Conservation (phyloP, 352 stramenopile genomes). For the Thalassiosira mediterranea region DNA sequence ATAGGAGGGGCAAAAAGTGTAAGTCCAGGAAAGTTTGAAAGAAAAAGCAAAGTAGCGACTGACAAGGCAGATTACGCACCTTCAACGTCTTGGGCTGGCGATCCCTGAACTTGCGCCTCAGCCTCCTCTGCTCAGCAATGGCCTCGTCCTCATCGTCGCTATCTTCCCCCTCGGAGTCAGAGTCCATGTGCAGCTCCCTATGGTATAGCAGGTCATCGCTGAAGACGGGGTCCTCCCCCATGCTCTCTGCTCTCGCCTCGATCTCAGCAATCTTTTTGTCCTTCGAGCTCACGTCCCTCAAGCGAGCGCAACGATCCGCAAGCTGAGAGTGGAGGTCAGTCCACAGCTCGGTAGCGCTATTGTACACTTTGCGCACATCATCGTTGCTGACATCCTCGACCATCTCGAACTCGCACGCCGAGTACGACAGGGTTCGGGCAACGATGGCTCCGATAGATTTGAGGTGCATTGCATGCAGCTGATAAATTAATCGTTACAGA, state of each 20-base stretch:
- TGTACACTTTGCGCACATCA: slow-evolving; percentile 42
- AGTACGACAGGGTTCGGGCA: slow-evolving; percentile 74
- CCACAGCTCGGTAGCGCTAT: slow-evolving; percentile 45
- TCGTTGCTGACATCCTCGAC: slow-evolving; percentile 44
- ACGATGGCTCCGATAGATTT: slow-evolving; percentile 79
- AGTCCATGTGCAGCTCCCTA: slow-evolving; percentile 25
- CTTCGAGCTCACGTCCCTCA: slow-evolving; percentile 10
- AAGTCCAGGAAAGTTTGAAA: too few species aligned
- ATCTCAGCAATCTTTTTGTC: slow-evolving; percentile 32
- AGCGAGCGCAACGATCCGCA: slow-evolving; percentile 23
- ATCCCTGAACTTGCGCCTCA: slow-evolving; percentile 43
- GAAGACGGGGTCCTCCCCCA: not conserved
- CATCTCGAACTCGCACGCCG: slow-evolving; percentile 68
- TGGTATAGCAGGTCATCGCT: slow-evolving; percentile 30
- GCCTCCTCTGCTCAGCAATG: slow-evolving; percentile 24
- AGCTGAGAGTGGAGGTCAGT: slow-evolving; percentile 45
- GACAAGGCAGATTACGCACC: slow-evolving; percentile 6
- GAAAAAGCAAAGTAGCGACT: too few species aligned
- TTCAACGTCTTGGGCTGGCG: slow-evolving; percentile 28
- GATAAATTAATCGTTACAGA: not conserved
- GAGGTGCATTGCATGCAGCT: slow-evolving; percentile 84
- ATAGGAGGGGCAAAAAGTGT: not conserved
- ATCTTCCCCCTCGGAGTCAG: slow-evolving; percentile 67
- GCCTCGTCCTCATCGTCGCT: slow-evolving; percentile 39
- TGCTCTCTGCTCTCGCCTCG: not conserved